Percentiles rank a stretch among this genome's conserved stretches.
Evolutionary conservation across 352 stramenopile genomes (phyloP).

Genomic region (Blastocystis hominis): DNA sequence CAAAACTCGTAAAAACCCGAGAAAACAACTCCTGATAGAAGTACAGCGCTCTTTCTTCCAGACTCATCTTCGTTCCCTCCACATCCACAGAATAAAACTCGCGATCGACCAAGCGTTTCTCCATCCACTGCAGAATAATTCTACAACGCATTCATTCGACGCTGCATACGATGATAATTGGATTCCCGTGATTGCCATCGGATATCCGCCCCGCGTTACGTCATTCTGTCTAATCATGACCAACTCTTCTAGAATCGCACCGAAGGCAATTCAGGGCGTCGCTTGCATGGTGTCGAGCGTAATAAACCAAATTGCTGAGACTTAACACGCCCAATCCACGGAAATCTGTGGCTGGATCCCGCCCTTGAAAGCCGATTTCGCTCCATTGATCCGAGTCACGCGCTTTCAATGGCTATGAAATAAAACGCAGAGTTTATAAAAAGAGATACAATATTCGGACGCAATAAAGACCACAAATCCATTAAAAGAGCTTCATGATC

Average conservation of each 20-base stretch:
- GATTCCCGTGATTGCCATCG: slow-evolving; percentile 53
- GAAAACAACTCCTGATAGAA: slow-evolving; percentile 58
- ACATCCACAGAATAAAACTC: slow-evolving; percentile 55
- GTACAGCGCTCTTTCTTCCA: slow-evolving; percentile 28
- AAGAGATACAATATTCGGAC: neutral
- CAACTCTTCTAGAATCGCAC: neutral
- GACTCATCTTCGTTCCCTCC: slow-evolving; percentile 10
- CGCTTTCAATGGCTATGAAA: neutral
- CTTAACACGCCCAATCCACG: slow-evolving; percentile 39
- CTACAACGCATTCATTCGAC: neutral
- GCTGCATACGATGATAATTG: neutral
- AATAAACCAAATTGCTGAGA: slow-evolving; percentile 55
- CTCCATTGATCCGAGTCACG: slow-evolving; percentile 14
- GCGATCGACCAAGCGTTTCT: slow-evolving; percentile 8
- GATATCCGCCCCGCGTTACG: slow-evolving; percentile 32
- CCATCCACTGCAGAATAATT: slow-evolving; percentile 15
- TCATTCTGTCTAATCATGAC: slow-evolving; percentile 29
- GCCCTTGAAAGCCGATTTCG: slow-evolving; percentile 46
- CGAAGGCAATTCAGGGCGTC: slow-evolving; percentile 32
- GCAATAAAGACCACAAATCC: slow-evolving; percentile 8
- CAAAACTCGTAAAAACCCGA: slow-evolving; percentile 18
- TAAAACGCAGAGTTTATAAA: neutral
- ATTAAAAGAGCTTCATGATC: slow-evolving; percentile 40
- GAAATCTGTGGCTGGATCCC: slow-evolving; percentile 49
- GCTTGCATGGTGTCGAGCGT: neutral